Evolutionary conservation across 139 green algal genomes (phyloP).

Genomic region (Tetraselmis chui): DNA sequence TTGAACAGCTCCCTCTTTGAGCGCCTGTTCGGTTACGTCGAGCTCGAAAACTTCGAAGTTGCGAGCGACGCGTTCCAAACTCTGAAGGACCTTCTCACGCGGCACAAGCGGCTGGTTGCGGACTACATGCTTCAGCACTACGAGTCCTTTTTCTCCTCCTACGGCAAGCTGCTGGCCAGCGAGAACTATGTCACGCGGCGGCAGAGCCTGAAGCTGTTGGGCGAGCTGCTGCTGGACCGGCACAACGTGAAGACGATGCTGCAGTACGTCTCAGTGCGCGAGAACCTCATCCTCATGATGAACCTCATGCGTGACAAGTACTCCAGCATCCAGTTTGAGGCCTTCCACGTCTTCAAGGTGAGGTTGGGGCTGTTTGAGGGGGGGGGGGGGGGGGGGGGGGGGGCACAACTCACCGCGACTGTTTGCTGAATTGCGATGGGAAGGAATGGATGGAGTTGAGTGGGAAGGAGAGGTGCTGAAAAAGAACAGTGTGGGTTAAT

Average conservation of each 20-base stretch:
- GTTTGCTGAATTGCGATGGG: too few relatives aligned
- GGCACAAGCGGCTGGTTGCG: constrained; percentile 72
- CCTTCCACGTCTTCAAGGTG: constrained; percentile 98
- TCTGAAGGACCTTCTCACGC: constrained; percentile 76
- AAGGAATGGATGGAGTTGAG: too few relatives aligned
- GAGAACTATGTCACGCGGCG: constrained; percentile 89
- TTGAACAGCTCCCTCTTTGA: constrained; percentile 44
- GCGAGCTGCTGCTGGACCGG: constrained; percentile 84
- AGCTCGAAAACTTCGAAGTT: constrained; percentile 86
- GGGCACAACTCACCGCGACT: too few relatives aligned
- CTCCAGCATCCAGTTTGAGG: constrained; percentile 90
- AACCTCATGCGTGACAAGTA: constrained; percentile 82
- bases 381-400: neutral
- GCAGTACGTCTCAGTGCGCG: constrained; percentile 74
- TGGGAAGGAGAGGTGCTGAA: too few relatives aligned
- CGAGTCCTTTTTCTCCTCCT: constrained; percentile 73
- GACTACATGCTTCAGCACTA: constrained; percentile 55
- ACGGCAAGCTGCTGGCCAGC: constrained; percentile 64
- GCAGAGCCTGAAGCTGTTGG: constrained; percentile 63
- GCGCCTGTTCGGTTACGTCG: constrained; percentile 73
- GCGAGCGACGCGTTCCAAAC: constrained; percentile 85
- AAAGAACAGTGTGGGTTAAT: too few relatives aligned
- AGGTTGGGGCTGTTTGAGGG: neutral
- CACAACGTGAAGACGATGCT: constrained; percentile 83
- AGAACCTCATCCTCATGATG: constrained; percentile 92